Conservation (phyloP, 805 yeast species). For the Candida pseudoglaebosa region DNA sequence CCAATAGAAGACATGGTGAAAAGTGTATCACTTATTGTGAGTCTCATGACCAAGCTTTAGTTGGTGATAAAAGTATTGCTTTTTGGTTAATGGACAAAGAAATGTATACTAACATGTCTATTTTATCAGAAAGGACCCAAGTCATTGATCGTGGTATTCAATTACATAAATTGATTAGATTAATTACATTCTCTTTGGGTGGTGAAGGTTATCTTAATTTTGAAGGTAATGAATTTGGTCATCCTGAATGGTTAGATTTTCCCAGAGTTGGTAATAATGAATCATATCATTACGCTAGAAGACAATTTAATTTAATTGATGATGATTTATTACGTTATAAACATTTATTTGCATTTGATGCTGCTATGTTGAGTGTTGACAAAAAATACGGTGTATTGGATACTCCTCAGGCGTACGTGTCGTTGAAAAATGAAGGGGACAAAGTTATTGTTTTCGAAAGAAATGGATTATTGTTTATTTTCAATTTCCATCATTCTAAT, state of each 20-base stretch:
- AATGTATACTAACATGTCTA: slow-evolving; percentile 95
- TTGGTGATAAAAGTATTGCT: slow-evolving; percentile 94
- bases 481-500: slow-evolving; percentile 85
- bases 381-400: slow-evolving; percentile 65
- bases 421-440: slow-evolving; percentile 84
- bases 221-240: slow-evolving; percentile 98
- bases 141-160: slow-evolving; percentile 86
- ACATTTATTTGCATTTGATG: slow-evolving; percentile 76
- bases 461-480: slow-evolving; percentile 76
- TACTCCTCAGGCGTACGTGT: slow-evolving; percentile 71
- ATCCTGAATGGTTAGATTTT: slow-evolving; percentile 98
- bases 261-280: slow-evolving; percentile 87
- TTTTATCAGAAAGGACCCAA: slow-evolving; percentile 65
- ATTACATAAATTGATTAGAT: slow-evolving; percentile 84
- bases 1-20: slow-evolving; percentile 86
- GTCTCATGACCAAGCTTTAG: slow-evolving; percentile 95
- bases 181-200: slow-evolving; percentile 85
- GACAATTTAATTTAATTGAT: slow-evolving; percentile 85
- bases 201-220: slow-evolving; percentile 96
- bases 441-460: slow-evolving; percentile 88
- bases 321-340: slow-evolving; percentile 79
- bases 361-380: slow-evolving; percentile 79
- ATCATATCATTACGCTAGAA: slow-evolving; percentile 88
- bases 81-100: slow-evolving; percentile 99
- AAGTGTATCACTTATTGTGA: slow-evolving; percentile 90